phyloP scores from a whole-genome alignment of 257 asterid species.

The Primulina eburnea region DNA sequence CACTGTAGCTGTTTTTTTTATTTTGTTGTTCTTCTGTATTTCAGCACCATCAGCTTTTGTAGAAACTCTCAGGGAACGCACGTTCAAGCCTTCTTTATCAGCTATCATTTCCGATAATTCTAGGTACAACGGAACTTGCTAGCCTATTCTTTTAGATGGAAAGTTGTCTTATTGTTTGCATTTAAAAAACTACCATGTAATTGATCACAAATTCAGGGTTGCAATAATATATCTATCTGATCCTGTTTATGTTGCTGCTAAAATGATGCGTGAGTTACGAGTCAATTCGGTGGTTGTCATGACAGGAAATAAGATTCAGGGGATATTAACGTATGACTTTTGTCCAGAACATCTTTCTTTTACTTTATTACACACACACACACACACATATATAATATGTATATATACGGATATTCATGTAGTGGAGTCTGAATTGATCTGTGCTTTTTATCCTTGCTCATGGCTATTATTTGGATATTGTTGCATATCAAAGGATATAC shows the following conservation, averaged over 20 bases:
- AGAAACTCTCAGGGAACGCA: slow-evolving; percentile 84
- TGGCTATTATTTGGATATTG: slow-evolving; percentile 30
- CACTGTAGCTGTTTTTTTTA: slow-evolving; percentile 2
- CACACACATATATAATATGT: no score
- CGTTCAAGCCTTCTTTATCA: slow-evolving; percentile 92
- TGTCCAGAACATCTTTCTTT: slow-evolving; percentile 16
- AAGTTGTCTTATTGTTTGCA: slow-evolving; percentile 11
- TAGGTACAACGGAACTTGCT: slow-evolving; percentile 42
- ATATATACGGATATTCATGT: neutral
- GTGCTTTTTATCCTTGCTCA: slow-evolving; percentile 21
- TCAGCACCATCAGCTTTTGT: slow-evolving; percentile 86
- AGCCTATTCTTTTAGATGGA: slow-evolving; percentile 9
- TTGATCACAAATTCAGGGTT: slow-evolving; percentile 50
- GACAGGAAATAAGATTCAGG: slow-evolving; percentile 69
- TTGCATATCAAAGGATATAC: slow-evolving; percentile 80
- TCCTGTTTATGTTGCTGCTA: slow-evolving; percentile 84
- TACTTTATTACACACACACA: no score
- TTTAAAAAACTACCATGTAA: slow-evolving; percentile 23
- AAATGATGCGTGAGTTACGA: slow-evolving; percentile 80
- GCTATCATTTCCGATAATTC: slow-evolving; percentile 65
- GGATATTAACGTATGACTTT: slow-evolving; percentile 78
- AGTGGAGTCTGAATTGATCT: neutral
- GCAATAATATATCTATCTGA: slow-evolving; percentile 72
- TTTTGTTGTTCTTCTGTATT: slow-evolving; percentile 26
- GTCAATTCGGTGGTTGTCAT: slow-evolving; percentile 72